Conservation (phyloP, 345 rosid species). For the Arabis alpina region DNA sequence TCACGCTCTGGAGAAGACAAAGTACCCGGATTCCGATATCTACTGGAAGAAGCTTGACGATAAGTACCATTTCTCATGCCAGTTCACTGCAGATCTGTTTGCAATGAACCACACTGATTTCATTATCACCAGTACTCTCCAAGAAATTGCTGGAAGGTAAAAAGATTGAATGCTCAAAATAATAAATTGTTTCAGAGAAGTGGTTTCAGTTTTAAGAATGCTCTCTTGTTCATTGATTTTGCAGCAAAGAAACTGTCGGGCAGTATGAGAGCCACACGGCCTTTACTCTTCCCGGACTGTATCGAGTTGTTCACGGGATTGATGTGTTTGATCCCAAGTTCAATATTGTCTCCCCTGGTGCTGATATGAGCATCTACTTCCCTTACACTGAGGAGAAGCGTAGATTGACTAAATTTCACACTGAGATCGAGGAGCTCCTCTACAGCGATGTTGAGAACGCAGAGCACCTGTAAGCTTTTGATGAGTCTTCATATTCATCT, state of each 20-base stretch:
- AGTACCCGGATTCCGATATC: constrained; percentile 92
- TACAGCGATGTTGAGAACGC: constrained; percentile 83
- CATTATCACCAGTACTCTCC: constrained; percentile 98
- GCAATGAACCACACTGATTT: constrained; percentile 99
- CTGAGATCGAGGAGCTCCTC: constrained; percentile 84
- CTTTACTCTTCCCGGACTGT: constrained; percentile 89
- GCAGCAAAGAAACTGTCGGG: constrained; percentile 89
- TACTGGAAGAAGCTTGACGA: constrained; percentile 94
- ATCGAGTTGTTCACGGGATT: constrained; percentile 91
- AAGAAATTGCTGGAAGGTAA: constrained; percentile 98
- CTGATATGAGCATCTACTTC: constrained; percentile 92
- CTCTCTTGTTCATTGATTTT: constrained; percentile 5
- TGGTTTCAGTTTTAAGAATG: not conserved
- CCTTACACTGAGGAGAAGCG: constrained; percentile 70
- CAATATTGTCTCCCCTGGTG: constrained; percentile 98
- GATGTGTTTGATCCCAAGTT: constrained; percentile 95
- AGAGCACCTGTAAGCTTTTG: constrained; percentile 71
- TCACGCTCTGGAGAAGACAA: constrained; percentile 94
- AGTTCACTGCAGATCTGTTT: constrained; percentile 89
- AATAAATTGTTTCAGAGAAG: not conserved
- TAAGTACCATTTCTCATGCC: constrained; percentile 94
- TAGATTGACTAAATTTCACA: constrained; percentile 71
- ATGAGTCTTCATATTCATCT: not conserved
- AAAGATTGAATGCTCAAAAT: not conserved
- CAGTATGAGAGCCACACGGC: constrained; percentile 94